Evolutionary conservation across 495 filamentous ascomycete genomes (phyloP), one percentile per base, ranked within the genome.

Genomic region (Aspergillus saccharolyticus): DNA sequence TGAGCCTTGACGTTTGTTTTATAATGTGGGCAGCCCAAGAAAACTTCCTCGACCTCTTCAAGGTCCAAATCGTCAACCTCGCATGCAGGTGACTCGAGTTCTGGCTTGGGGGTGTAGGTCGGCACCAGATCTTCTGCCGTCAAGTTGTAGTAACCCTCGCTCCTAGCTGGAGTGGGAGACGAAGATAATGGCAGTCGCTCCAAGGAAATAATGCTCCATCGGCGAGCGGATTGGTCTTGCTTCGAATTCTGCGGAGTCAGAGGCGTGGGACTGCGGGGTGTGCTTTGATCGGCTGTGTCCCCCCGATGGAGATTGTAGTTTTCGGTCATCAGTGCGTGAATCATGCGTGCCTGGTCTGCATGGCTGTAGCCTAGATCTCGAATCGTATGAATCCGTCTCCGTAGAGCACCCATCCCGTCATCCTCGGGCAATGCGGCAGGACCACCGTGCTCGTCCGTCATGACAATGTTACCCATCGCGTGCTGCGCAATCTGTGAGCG

Each of bases 1-100:
- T 97, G 90, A 28, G 97, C 67, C 67, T 97, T 97, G 68, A 97
- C 91, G 66, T 97, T 96, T 61, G 95, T 84, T 62, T 89, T 87
- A 64, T 99, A 99, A 77, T 99, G 94, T 62, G 84, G 77, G 71
- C 94, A 99, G 4, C 94, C 94, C 17, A 96, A 78, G 47, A 70
- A 71, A 20, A 67, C 69, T 33, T 73, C 70, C 50, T 75, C 71
- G 15, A 69, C 55, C 43, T 78, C 74, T 55, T 75, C 72, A 2
- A 63, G 65, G 42, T 79, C 77, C 16, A 68, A 60, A 57, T 74
- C 67, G 42, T 80, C 80, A 17, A 72, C 70, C 33, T 81, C 78
- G 42, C 74, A 70, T 7, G 66, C 62, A 24, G 67, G 68, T 42
- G 67, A 51, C 49, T 78, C 73, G 6, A 72, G 63, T 17, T 75